Evolutionary conservation across 2,329 filamentous ascomycete species (phyloP), one percentile per base, ranked within the genome.

Genomic region (Diaporthe eres): DNA sequence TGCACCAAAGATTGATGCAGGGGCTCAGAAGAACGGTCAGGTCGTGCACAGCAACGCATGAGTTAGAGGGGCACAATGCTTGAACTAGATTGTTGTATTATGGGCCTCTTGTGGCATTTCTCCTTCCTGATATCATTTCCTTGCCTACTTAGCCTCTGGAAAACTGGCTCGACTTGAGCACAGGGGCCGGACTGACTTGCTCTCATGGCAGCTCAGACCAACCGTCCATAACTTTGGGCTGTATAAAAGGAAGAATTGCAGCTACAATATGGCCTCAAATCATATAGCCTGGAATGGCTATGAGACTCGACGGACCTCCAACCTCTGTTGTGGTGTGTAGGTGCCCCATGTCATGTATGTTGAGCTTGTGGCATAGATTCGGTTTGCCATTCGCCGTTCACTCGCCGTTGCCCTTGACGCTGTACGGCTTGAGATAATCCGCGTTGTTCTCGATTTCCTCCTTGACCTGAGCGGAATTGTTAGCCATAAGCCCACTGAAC

Each of bases 391-490:
- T 19, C 67, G 5, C 22, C 17, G 28, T 31, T 63, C 60, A 60
- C 68, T 87, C 85, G 37, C 82, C 84, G 71, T 83, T 83, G 57
- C 84, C 81, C 80, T 87, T 87, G 73, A 92, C 89, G 79, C 89
- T 91, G 84, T 94, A 97, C 53, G 93, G 90, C 79, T 90, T 91
- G 80, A 99, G 89, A 85, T 98, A 98, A 58, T 95, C 92, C 0
- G 92, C 89, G 82, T 98, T 91, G 80, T 92, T 95, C 77, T 94
- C 92, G 71, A 98, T 90, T 84, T 98, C 97, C 84, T 99, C 97
- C 85, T 97, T 98, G 81, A 98, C 92, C 96, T 98, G 79, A 31
- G 17, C 76, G 67, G 53, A 39, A 37, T 19, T 51, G 73, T 77
- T n/a, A 75, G 70, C 55, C 15, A 28, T 42, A 3, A 28, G 17